Evolutionary conservation across 2,329 filamentous ascomycete species (phyloP), one percentile per base, ranked within the genome.

Genomic region (Aspergillus vadensis): DNA sequence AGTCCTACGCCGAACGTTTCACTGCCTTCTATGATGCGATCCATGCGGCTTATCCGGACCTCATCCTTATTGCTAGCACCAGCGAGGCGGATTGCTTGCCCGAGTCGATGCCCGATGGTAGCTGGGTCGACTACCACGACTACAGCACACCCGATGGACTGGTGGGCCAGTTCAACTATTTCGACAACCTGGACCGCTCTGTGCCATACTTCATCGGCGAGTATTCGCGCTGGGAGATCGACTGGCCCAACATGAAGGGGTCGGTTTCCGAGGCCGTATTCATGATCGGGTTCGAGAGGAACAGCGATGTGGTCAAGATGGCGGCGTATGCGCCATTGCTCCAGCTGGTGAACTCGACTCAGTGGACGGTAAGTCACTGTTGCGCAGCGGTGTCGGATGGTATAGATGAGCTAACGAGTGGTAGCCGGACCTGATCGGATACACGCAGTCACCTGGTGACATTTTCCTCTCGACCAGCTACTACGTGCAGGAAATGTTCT

Each of bases 191-290:
- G 57, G 72, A 75, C n/a, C 69, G 66, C 61, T 43, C 65, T 61
- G 19, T 74, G 69, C 67, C 68, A 52, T 61, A 61, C 48, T 65
- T 70, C 15, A 63, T 71, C 10, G 69, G 70, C 15, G 70, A 72
- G 57, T 71, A 69, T 55, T 68, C 69, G 1, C 64, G 63, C 23
- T 63, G 63, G 54, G 55, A 61, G 9, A 49, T 61, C 10, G 57
- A 60, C 44, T 61, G 53, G 53, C 65, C 69, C 15, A 65, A 65
- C 32, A 64, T 65, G 59, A 27, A 66, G 53, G 86, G 86, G 25
- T 78, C 82, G n/a, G 84, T 89, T 2, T 82, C 81, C 9, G 87
- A 90, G 70, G 86, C 85, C n/a, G 79, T 89, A 12, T 86, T 81
- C 51, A 78, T 88, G 32, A 82, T 89, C 61, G 84, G 86, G 8